Evolutionary conservation across 495 filamentous ascomycete genomes (phyloP).

Genomic region (Evansstolkia leycettana): DNA sequence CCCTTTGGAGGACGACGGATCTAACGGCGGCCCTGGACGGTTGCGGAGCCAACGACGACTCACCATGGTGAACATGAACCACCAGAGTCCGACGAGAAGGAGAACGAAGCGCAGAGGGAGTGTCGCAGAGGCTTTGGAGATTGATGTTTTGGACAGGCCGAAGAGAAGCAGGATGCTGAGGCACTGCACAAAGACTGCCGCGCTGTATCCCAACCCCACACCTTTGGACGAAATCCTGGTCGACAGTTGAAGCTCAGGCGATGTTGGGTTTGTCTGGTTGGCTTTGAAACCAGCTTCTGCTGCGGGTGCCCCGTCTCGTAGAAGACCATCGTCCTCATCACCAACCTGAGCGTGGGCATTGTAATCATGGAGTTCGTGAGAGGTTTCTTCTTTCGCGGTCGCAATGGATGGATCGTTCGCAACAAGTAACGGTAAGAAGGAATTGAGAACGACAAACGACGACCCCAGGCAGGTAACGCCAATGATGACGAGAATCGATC

Average conservation of each 20-base stretch:
- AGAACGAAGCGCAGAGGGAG: slow-evolving; percentile 60
- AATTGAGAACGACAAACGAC: slow-evolving; percentile 40
- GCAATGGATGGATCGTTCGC: slow-evolving; percentile 31
- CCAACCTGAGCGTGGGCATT: slow-evolving; percentile 3
- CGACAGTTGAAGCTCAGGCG: slow-evolving; percentile 58
- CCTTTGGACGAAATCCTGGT: slow-evolving; percentile 72
- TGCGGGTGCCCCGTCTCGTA: slow-evolving; percentile 19
- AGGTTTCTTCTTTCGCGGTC: slow-evolving; percentile 9
- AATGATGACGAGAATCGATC: slow-evolving; percentile 64
- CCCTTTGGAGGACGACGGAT: slow-evolving; percentile 8
- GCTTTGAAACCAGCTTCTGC: not conserved
- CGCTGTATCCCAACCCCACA: slow-evolving; percentile 69
- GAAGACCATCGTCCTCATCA: slow-evolving; percentile 1
- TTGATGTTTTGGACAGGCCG: slow-evolving; percentile 52
- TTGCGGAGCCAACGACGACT: slow-evolving; percentile 69
- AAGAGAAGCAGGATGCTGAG: slow-evolving; percentile 56
- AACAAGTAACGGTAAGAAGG: slow-evolving; percentile 37
- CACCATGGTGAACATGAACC: slow-evolving; percentile 72
- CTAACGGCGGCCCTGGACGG: slow-evolving; percentile 69
- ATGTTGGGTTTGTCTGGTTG: slow-evolving; percentile 18
- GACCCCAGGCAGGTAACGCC: slow-evolving; percentile 60
- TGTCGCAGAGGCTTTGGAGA: slow-evolving; percentile 17
- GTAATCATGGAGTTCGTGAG: slow-evolving; percentile 16
- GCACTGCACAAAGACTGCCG: slow-evolving; percentile 63
- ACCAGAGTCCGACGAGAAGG: slow-evolving; percentile 77